Evolutionary conservation across 139 green algal genomes (phyloP).

Genomic region (Asterochloris erici): DNA sequence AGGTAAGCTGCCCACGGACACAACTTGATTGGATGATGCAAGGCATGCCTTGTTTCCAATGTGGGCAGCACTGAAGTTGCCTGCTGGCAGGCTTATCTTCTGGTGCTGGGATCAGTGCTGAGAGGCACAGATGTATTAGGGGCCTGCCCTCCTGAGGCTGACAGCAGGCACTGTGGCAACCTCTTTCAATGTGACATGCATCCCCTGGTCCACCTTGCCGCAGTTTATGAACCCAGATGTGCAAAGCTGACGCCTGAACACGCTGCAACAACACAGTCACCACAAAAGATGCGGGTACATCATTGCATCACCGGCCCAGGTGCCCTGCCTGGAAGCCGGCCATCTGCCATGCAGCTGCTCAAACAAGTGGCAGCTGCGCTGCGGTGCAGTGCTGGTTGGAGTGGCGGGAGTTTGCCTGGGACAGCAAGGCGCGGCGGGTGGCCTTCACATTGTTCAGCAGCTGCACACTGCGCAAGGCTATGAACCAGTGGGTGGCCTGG

Average conservation of each 20-base stretch:
- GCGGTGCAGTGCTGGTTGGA: conserved; percentile 6
- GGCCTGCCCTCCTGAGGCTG: too few species aligned
- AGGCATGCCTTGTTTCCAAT: not conserved
- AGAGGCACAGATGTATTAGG: not conserved
- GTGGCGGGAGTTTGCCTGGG: not conserved
- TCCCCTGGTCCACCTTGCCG: too few species aligned
- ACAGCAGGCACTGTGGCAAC: not conserved
- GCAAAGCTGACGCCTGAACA: too few species aligned
- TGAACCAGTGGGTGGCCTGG: conserved; percentile 32
- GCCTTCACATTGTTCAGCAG: conserved; percentile 1
- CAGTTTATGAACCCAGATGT: too few species aligned
- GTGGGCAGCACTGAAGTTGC: not conserved
- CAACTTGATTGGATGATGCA: not conserved
- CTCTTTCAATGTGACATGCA: too few species aligned
- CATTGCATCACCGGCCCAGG: too few species aligned
- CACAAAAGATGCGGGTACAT: too few species aligned
- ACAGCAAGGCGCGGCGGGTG: not conserved
- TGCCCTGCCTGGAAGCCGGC: too few species aligned
- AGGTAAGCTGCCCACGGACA: not conserved
- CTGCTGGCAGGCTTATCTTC: not conserved
- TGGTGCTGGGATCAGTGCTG: not conserved
- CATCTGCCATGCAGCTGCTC: too few species aligned
- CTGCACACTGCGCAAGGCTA: not conserved
- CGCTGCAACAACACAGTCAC: too few species aligned
- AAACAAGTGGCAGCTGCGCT: too few species aligned